Evolutionary conservation across 305 asterid species (phyloP).

Genomic region (Ajuga reptans): DNA sequence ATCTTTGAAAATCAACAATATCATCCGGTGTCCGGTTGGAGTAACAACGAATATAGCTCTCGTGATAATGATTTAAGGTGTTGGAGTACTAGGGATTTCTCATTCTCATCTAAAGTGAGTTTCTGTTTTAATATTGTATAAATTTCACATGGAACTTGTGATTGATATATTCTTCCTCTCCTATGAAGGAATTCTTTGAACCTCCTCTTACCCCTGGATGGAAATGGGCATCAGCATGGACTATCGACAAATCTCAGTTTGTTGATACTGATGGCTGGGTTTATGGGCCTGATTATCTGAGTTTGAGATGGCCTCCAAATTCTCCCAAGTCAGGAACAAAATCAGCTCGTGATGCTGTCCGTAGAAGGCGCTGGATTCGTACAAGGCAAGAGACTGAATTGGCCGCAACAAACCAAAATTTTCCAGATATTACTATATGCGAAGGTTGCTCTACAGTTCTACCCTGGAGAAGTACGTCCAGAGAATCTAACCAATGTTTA

Average conservation of each 20-base stretch:
- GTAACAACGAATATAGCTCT: constrained; percentile 30
- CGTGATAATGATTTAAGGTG: constrained; percentile 36
- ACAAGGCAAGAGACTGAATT: constrained; percentile 42
- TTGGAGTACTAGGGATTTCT: constrained; percentile 61
- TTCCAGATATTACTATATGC: constrained; percentile 35
- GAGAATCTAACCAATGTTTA: constrained; percentile 61
- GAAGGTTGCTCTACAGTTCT: constrained; percentile 62
- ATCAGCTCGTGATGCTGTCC: constrained; percentile 43
- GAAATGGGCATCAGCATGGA: constrained; percentile 64
- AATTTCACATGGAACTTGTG: neutral
- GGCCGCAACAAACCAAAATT: constrained; percentile 30
- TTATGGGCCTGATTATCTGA: constrained; percentile 55
- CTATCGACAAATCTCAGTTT: constrained; percentile 53
- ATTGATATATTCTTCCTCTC: constrained; percentile 9
- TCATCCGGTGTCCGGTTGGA: constrained; percentile 53
- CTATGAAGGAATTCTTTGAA: constrained; percentile 49
- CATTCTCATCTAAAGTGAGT: constrained; percentile 50
- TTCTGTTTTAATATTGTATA: constrained; percentile 7
- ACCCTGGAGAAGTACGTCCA: constrained; percentile 84
- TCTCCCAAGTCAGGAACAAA: constrained; percentile 45
- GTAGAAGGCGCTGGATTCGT: constrained; percentile 63
- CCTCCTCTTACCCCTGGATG: constrained; percentile 61
- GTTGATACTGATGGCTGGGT: constrained; percentile 66
- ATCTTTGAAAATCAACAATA: constrained; percentile 55
- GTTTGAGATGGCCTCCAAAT: constrained; percentile 55